A percentile compares a stretch with the other conserved stretches of the same genome.
phyloP scores from a whole-genome alignment of 805 yeast genomes.

The Candida coleopterorum region DNA sequence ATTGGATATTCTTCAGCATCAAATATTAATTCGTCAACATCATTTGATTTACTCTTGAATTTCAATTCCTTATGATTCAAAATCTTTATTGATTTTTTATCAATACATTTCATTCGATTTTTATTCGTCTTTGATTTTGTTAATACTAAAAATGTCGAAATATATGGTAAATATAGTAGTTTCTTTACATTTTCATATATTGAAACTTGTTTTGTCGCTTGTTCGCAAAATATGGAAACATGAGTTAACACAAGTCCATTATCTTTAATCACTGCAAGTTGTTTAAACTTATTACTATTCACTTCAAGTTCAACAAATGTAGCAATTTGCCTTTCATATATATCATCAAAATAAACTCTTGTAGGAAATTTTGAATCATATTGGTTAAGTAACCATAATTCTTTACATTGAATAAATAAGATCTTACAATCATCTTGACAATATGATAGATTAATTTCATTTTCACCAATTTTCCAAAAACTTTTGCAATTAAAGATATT shows the following conservation, averaged over 20 bases:
- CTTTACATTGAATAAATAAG: constrained; percentile 20
- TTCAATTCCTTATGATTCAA: constrained; percentile 21
- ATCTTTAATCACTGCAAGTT: constrained; percentile 20
- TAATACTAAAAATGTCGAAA: constrained; percentile 25
- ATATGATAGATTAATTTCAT: constrained; percentile 15
- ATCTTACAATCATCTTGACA: constrained; percentile 14
- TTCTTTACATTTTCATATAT: constrained; percentile 31
- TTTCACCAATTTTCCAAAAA: constrained; percentile 22
- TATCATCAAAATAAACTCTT: constrained; percentile 33
- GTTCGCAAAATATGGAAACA: constrained; percentile 18
- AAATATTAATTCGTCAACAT: constrained; percentile 15
- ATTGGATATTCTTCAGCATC: constrained; percentile 26
- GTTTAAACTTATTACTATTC: neutral
- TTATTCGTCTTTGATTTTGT: constrained; percentile 24
- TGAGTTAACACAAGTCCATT: constrained; percentile 32
- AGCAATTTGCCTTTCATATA: constrained; percentile 22
- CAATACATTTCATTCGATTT: constrained; percentile 28
- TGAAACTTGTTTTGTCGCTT: constrained; percentile 24
- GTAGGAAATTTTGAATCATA: constrained; percentile 23
- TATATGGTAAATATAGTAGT: constrained; percentile 24
- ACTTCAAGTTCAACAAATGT: constrained; percentile 6
- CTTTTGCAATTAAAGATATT: constrained; percentile 10
- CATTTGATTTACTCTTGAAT: constrained; percentile 9
- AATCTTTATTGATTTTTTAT: constrained; percentile 23
- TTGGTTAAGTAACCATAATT: constrained; percentile 30